Percentiles rank a stretch among this genome's conserved stretches.
phyloP scores from a whole-genome alignment of 2,329 filamentous ascomycete genomes.

The Pyricularia grisea region DNA sequence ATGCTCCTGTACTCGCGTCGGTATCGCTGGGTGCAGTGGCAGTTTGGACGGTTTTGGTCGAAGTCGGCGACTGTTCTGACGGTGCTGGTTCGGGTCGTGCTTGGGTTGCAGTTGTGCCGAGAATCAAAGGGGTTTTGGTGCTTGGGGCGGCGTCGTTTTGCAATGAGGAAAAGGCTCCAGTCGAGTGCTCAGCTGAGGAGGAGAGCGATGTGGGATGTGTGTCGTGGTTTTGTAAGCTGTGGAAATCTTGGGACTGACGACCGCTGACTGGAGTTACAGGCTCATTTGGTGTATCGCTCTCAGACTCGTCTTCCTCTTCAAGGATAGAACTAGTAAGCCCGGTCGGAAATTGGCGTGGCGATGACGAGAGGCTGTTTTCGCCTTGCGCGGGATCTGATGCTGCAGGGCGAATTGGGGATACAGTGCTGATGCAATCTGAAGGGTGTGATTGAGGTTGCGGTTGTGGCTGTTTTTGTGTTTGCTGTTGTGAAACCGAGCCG shows the following conservation, averaged over 20 bases:
- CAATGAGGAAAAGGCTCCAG: slow-evolving; percentile 9
- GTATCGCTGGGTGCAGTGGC: background rate
- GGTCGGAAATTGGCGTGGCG: slow-evolving; percentile 36
- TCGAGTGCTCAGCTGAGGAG: slow-evolving; percentile 14
- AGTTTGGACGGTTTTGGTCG: background rate
- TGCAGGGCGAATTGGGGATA: background rate
- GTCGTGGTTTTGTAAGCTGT: slow-evolving; percentile 30
- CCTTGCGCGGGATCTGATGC: background rate
- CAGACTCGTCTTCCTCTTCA: slow-evolving; percentile 50
- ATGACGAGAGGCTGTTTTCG: slow-evolving; percentile 24
- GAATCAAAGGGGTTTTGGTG: slow-evolving; percentile 13
- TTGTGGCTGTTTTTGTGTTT: background rate
- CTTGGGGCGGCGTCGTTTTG: slow-evolving; percentile 1
- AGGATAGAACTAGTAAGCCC: slow-evolving; percentile 43
- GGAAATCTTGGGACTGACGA: slow-evolving; percentile 47
- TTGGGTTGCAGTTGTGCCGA: slow-evolving; percentile 11
- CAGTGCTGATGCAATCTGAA: background rate
- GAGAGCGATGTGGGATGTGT: slow-evolving; percentile 12
- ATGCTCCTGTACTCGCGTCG: background rate
- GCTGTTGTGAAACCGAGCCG: background rate
- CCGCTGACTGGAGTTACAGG: slow-evolving; percentile 52
- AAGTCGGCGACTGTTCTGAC: background rate
- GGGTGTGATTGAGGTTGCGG: background rate
- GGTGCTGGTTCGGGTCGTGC: slow-evolving; percentile 2
- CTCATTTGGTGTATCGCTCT: slow-evolving; percentile 49